These are phyloP conservation scores for Heterobasidion parviporum DNA, from an alignment of 1,284 basidiomycete species.

Conservation along the genomic window DNA sequence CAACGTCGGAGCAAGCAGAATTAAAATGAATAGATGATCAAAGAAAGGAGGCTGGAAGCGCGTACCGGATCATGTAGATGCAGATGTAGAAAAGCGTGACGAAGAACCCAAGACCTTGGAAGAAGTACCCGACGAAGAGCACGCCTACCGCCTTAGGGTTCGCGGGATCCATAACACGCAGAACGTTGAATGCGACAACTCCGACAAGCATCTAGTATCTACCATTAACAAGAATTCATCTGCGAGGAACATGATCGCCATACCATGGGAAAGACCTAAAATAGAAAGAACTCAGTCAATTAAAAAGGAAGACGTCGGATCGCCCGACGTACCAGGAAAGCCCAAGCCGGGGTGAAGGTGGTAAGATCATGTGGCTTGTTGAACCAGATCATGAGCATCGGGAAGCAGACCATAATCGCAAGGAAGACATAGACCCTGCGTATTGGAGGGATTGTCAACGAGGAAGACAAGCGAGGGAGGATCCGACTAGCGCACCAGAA, in stretches of 20 bases:
- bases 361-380: slow-evolving; percentile 36
- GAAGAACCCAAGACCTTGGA: slow-evolving; percentile 41
- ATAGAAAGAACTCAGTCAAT: too few species aligned
- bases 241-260: slow-evolving; percentile 7
- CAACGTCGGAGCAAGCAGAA: neutral
- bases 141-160: slow-evolving; percentile 33
- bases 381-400: slow-evolving; percentile 45
- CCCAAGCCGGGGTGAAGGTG: slow-evolving; percentile 39
- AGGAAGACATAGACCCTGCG: slow-evolving; percentile 35
- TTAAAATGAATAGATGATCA: slow-evolving; percentile 2
- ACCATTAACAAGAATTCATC: neutral
- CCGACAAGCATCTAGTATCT: slow-evolving; percentile 39
- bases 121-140: slow-evolving; percentile 36
- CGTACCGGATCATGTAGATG: slow-evolving; percentile 37
- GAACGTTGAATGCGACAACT: slow-evolving; percentile 37
- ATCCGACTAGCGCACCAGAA: slow-evolving; percentile 29
- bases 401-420: slow-evolving; percentile 33
- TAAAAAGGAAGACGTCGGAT: neutral
- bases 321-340: slow-evolving; percentile 30
- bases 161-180: slow-evolving; percentile 28
- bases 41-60: slow-evolving; percentile 7
- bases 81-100: slow-evolving; percentile 44
- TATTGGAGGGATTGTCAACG: neutral
- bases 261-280: slow-evolving; percentile 36
- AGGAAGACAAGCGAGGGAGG: neutral